A percentile compares a stretch with the other conserved stretches of the same genome.
phyloP scores from a whole-genome alignment of 768 basidiomycete genomes.

The Agaricus blazei region DNA sequence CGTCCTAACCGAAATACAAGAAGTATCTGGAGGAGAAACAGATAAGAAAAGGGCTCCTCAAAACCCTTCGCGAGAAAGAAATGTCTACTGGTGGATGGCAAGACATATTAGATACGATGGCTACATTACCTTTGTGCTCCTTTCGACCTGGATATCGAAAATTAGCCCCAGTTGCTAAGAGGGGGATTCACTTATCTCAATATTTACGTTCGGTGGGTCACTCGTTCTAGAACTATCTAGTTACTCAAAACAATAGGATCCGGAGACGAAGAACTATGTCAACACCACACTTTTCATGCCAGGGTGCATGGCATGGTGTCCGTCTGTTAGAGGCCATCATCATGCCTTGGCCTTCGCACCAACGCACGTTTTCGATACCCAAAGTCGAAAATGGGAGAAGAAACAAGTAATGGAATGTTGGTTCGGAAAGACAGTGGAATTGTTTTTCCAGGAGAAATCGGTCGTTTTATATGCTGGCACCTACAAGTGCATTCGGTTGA shows the following conservation, averaged over 20 bases:
- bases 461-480: neutral
- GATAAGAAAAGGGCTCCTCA: neutral
- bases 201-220: neutral
- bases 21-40: neutral
- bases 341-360: slow-evolving; percentile 1
- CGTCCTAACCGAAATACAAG: neutral
- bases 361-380: neutral
- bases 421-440: neutral
- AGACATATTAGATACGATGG: neutral
- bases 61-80: neutral
- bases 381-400: neutral
- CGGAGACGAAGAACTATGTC: neutral
- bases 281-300: neutral
- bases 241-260: neutral
- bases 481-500: neutral
- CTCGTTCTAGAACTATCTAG: neutral
- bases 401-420: neutral
- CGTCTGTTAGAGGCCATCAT: neutral
- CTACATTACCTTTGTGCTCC: neutral
- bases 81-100: neutral
- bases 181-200: neutral
- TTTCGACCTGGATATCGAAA: neutral
- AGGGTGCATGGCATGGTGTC: neutral
- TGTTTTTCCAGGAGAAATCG: neutral
- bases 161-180: neutral